Conservation (phyloP, 83 land plant genomes). For the Larix sibirica region DNA sequence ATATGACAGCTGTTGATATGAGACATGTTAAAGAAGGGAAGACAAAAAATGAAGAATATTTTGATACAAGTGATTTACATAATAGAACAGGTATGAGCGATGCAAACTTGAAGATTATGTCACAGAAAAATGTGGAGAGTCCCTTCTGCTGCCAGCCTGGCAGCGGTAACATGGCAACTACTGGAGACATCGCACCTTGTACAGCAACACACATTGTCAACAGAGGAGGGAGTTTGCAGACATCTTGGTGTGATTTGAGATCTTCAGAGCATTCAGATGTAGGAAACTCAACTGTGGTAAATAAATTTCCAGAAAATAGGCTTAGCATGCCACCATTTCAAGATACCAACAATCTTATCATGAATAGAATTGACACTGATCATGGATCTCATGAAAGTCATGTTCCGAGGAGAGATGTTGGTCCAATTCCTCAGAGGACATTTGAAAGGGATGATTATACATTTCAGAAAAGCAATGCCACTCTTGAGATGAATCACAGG, state of each 20-base stretch:
- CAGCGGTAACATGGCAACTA: neutral
- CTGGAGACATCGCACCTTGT: neutral
- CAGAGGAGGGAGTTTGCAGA: conserved; percentile 1
- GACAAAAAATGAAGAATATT: neutral
- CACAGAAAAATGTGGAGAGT: neutral
- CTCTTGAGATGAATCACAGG: neutral
- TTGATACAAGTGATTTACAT: neutral
- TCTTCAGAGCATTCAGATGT: neutral
- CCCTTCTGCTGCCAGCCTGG: neutral
- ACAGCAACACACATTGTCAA: neutral
- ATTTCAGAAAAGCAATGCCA: neutral
- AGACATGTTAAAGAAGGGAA: neutral
- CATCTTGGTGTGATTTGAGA: neutral
- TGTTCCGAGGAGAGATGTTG: no score
- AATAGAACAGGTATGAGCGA: neutral
- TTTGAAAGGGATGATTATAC: no score
- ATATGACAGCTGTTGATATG: neutral
- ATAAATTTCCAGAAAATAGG: neutral
- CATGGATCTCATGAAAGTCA: neutral
- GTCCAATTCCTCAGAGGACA: no score
- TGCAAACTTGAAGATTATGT: neutral
- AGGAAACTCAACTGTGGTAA: neutral
- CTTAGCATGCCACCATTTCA: neutral
- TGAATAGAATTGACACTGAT: neutral
- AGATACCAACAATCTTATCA: neutral